Evolutionary conservation across 1,284 basidiomycete species (phyloP).

Genomic region (Mixia osmundae): DNA sequence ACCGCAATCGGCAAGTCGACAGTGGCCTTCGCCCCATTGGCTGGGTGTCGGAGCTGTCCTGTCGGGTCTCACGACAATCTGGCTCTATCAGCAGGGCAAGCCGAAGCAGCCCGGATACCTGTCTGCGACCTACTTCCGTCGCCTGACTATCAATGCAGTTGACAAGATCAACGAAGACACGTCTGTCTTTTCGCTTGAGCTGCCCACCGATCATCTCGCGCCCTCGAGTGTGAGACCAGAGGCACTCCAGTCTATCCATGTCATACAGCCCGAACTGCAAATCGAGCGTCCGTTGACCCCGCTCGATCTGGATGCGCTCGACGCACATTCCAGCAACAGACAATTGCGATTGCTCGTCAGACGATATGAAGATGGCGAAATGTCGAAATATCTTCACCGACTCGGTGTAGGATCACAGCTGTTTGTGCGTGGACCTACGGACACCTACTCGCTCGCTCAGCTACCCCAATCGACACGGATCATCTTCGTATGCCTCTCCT

Average conservation of each 20-base stretch:
- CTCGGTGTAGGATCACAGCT: conserved; percentile 40
- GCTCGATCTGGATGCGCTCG: conserved; percentile 24
- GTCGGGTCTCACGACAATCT: no score
- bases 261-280: conserved; percentile 68
- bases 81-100: no score
- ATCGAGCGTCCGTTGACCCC: conserved; percentile 70
- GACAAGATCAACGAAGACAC: conserved; percentile 31
- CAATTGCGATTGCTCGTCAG: conserved; percentile 18
- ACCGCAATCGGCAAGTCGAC: no score
- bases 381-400: conserved; percentile 53
- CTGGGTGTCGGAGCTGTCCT: no score
- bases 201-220: conserved; percentile 30
- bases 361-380: conserved; percentile 46
- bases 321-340: conserved; percentile 16
- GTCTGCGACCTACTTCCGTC: conserved; percentile 37
- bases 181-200: conserved; percentile 36
- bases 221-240: conserved; percentile 11
- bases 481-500: no score
- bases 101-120: conserved; percentile 18
- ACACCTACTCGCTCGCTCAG: no score
- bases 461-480: no score
- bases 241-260: conserved; percentile 47
- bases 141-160: conserved; percentile 33
- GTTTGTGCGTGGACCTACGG: conserved; percentile 54
- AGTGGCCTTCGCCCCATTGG: no score